Conservation (phyloP, 352 stramenopile genomes). For the Pythium sp. region DNA sequence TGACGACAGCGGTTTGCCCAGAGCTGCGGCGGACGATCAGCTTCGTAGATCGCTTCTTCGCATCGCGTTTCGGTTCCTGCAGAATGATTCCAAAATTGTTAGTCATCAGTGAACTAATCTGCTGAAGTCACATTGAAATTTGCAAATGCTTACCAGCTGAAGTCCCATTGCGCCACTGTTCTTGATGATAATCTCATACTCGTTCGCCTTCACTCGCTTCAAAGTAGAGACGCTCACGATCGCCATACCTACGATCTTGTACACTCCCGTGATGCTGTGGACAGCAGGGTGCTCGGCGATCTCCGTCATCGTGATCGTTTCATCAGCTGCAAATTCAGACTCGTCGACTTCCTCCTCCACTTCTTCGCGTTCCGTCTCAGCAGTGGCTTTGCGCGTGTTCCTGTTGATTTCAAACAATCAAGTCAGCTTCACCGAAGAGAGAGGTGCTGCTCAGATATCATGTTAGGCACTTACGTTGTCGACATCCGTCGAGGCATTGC, state of each 20-base stretch:
- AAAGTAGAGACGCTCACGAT: slow-evolving; percentile 80
- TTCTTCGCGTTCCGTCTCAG: slow-evolving; percentile 34
- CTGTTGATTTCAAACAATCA: not conserved
- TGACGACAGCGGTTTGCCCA: slow-evolving; percentile 68
- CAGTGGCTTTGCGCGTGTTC: slow-evolving; percentile 1
- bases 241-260: slow-evolving; percentile 73
- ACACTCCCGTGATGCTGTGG: slow-evolving; percentile 81
- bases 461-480: slow-evolving; percentile 51
- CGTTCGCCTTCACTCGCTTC: slow-evolving; percentile 69
- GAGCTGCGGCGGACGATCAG: slow-evolving; percentile 77
- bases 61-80: slow-evolving; percentile 38
- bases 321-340: slow-evolving; percentile 51
- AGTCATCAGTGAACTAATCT: not conserved
- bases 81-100: slow-evolving; percentile 7
- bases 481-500: slow-evolving; percentile 48
- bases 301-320: slow-evolving; percentile 65
- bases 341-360: slow-evolving; percentile 48
- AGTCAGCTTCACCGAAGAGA: not conserved
- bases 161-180: slow-evolving; percentile 62
- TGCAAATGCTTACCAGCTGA: slow-evolving; percentile 37
- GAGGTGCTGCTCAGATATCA: not conserved
- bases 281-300: slow-evolving; percentile 72
- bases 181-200: slow-evolving; percentile 77
- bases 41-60: slow-evolving; percentile 48
- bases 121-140: not conserved